Evolutionary conservation across 148 eudicot species (phyloP).

Genomic region (Dysphania ambrosioides): DNA sequence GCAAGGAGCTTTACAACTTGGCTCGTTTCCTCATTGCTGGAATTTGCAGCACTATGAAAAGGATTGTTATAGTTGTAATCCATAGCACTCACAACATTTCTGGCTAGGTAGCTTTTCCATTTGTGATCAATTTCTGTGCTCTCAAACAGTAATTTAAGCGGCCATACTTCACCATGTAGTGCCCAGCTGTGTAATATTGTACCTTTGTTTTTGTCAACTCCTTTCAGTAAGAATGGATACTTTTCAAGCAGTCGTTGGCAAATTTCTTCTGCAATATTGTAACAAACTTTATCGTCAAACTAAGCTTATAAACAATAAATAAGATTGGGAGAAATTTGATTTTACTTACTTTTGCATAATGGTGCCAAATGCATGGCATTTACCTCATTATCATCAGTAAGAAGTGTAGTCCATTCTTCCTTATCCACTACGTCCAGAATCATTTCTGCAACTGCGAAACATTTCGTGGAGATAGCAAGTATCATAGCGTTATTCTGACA

Average conservation of each 20-base stretch:
- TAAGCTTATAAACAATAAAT: neutral
- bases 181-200: neutral
- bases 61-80: neutral
- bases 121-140: neutral
- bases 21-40: neutral
- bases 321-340: neutral
- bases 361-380: neutral
- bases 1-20: neutral
- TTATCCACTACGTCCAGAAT: neutral
- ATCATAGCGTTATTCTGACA: neutral
- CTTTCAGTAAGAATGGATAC: neutral
- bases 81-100: neutral
- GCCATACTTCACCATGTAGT: neutral
- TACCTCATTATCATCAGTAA: neutral
- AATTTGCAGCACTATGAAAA: neutral
- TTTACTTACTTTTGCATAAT: neutral
- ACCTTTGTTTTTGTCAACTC: neutral
- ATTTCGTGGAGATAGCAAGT: neutral
- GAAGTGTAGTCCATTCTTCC: neutral
- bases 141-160: neutral
- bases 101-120: neutral
- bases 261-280: neutral
- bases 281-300: neutral
- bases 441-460: neutral
- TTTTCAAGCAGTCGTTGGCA: neutral